Evolutionary conservation across 306 rosid species (phyloP), one percentile per base, ranked within the genome.

Genomic region (Acacia acuminata): DNA sequence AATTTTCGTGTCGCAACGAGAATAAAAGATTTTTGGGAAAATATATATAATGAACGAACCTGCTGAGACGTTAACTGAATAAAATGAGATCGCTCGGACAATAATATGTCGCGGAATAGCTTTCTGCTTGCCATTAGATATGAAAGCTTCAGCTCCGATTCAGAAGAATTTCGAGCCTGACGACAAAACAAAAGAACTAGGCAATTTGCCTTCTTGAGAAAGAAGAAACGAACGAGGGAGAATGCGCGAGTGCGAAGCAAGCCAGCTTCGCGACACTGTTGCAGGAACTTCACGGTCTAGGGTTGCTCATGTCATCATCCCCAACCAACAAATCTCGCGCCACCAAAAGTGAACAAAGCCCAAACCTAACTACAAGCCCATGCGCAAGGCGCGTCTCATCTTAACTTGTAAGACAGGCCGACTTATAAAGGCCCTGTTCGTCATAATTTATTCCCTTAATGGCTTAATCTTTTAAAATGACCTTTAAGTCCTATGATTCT

Each of bases 81-180:
- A 81, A 88, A 64, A 61, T 81, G 82, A 40, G 90, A 82, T 81
- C 76, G 88, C 25, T 82, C 82, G 67, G 91, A 88, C 44, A 92
- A 86, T 38, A 88, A 64, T 19, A 92, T 82, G 82, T 94, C 97
- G 16, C 96, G 94, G 79, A 94, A 86, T 50, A 94, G 88, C 88
- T 92, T 94, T 83, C 90, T 79, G 19, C 88, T 80, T 1, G 94
- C 91, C 98, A 90, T 81, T 45, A 14, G 2, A 44, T 11, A 53
- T 30, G 51, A 20, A 48, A 63, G 67, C 51, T 25, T 16, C 51
- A 43, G 12, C 6, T 19, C n/a, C 30, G 71, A 27, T 60, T 25
- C 5, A 32, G 80, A 43, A 25, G 63, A 15, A 22, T 38, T n/a
- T 10, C 30, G 50, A 38, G 73, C 27, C 48, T n/a, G 75, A 70